Conservation (phyloP, 2,329 filamentous ascomycete genomes). For the Septoria linicola region DNA sequence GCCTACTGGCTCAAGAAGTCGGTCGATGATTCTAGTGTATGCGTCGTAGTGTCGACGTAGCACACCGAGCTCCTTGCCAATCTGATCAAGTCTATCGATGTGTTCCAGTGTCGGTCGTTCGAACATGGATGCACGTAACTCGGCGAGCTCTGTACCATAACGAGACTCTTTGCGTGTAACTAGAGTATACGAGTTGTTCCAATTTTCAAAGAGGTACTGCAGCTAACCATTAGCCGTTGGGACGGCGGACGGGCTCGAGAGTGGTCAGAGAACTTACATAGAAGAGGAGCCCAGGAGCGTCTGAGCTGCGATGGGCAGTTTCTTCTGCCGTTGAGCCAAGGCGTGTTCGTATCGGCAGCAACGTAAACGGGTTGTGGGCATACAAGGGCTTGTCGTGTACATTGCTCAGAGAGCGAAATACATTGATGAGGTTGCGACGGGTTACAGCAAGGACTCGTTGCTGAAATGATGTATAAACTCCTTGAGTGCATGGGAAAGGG, state of each 20-base stretch:
- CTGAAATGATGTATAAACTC: constrained; percentile 42
- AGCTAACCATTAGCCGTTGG: background rate
- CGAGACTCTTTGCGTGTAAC: constrained; percentile 51
- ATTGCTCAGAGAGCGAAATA: constrained; percentile 60
- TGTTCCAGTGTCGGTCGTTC: constrained; percentile 48
- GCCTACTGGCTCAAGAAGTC: constrained; percentile 53
- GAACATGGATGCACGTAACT: constrained; percentile 55
- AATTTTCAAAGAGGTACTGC: constrained; percentile 65
- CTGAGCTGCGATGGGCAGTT: constrained; percentile 48
- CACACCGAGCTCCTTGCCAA: constrained; percentile 61
- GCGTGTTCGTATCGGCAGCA: constrained; percentile 48
- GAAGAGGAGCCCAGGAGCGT: constrained; percentile 61
- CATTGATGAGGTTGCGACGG: constrained; percentile 59
- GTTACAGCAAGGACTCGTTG: constrained; percentile 51
- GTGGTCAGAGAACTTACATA: constrained; percentile 40
- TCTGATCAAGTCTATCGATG: constrained; percentile 56
- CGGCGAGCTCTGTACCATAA: constrained; percentile 48
- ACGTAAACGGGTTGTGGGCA: constrained; percentile 40
- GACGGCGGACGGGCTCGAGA: background rate
- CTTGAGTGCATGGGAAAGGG: constrained; percentile 44
- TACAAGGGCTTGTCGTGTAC: constrained; percentile 46
- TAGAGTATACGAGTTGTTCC: constrained; percentile 59
- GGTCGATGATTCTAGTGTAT: constrained; percentile 60
- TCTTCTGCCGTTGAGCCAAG: constrained; percentile 48
- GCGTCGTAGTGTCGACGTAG: constrained; percentile 61